Conservation (phyloP, 2,329 filamentous ascomycete species). For the Talaromyces amestolkiae region DNA sequence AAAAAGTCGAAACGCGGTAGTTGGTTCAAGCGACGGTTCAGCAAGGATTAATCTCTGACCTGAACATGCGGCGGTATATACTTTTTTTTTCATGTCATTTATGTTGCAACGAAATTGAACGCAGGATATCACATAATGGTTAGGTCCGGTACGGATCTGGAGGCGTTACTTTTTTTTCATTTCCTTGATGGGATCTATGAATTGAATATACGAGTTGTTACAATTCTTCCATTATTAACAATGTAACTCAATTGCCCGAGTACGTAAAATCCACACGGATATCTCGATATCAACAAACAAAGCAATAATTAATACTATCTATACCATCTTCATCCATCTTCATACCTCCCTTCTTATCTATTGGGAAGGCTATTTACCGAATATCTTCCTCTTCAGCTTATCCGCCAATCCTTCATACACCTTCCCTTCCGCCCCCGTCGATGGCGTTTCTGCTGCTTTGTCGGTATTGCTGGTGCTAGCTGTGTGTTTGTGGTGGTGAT, state of each 20-base stretch:
- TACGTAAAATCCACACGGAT: not conserved
- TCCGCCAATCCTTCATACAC: constrained; percentile 45
- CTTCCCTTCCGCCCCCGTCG: not conserved
- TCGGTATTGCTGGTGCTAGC: not conserved
- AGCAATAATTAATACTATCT: not conserved
- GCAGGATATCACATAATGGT: constrained; percentile 6
- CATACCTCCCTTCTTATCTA: too few species aligned
- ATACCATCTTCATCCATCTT: not conserved
- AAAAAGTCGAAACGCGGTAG: constrained; percentile 65
- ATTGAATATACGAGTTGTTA: not conserved
- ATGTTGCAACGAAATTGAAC: constrained; percentile 4
- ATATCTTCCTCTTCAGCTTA: constrained; percentile 48
- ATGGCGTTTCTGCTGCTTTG: not conserved
- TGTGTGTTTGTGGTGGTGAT: not conserved
- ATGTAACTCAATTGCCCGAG: not conserved
- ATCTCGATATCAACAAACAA: constrained; percentile 3
- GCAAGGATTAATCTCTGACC: constrained; percentile 34
- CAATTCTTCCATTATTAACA: not conserved
- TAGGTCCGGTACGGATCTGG: not conserved
- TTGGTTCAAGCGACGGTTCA: constrained; percentile 83
- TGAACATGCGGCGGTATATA: not conserved
- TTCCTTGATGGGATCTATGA: not conserved
- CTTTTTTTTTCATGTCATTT: constrained; percentile 1
- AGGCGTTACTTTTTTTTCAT: not conserved
- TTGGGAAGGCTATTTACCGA: constrained; percentile 27